Base-by-base conservation (phyloP, 1,139 yeast genomes). In the Ashbya aceris region DNA sequence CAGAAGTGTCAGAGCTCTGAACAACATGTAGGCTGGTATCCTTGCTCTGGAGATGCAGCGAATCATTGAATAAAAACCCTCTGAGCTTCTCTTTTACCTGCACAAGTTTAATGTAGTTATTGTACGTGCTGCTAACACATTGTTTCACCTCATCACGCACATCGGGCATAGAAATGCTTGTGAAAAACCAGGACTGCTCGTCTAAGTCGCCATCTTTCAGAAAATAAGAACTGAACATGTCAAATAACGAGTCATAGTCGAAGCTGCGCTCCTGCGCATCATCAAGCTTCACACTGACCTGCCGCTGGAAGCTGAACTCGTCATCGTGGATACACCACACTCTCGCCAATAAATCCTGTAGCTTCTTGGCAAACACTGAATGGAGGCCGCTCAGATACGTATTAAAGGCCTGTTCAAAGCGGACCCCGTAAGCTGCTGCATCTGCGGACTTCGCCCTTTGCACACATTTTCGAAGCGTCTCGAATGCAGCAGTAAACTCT, bases 401-500 rank as follows among this genome's bases (percentile, higher is more conserved):
- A 5, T 46, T 43, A 1, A 60, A 41, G 2, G 62, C 55, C 40
- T 54, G 53, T 39, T 58, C 60, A 36, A 58, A 57, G 30, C 49
- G 54, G 30, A 54, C 46, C 14, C 54, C 49, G 36, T 55, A 56
- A 4, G 13, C 32, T 8, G 39, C 11, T 10, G 39, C 20, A 27
- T 43, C 36, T 23, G 41, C 27, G 11, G 27, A 23, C 33, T 45
- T 47, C 11, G 49, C 35, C 42, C 52, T 58, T 33, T 48, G 53
- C 23, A 52, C 49, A 31, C 58, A 36, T 10, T 51, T 47, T 27
- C 51, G 47, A 30, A 59, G 43, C 2, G 61, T 55, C 41, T 55
- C 51, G 37, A 53, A 60, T 38, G 62, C 55, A 44, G 54, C 56
- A 34, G 56, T 62, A 12, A 58, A 46, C 38, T 58, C 62, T 11